Evolutionary conservation across 371 early-diverging fungal species (phyloP).

Genomic region (Mortierella sp.): DNA sequence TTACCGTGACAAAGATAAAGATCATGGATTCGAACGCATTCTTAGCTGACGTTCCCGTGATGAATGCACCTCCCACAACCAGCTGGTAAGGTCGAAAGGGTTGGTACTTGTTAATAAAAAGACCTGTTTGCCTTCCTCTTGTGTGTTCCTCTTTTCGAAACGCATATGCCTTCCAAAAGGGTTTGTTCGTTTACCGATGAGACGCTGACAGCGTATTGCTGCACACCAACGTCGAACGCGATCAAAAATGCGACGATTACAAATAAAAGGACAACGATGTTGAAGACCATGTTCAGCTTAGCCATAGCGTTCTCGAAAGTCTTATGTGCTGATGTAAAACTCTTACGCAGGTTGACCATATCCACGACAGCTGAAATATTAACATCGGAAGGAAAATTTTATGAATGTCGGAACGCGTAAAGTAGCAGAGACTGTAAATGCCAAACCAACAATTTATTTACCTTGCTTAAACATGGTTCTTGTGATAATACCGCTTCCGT

Average conservation of each 20-base stretch:
- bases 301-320: conserved; percentile 46
- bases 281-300: conserved; percentile 44
- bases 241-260: conserved; percentile 36
- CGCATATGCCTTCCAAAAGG: conserved; percentile 41
- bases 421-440: background rate
- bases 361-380: conserved; percentile 35
- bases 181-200: conserved; percentile 41
- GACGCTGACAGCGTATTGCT: conserved; percentile 39
- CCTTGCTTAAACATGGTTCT: conserved; percentile 48
- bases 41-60: conserved; percentile 50
- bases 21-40: conserved; percentile 54
- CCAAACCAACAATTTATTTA: no score
- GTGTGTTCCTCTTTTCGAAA: no score
- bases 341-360: conserved; percentile 47
- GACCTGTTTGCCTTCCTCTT: no score
- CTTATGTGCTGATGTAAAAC: conserved; percentile 44
- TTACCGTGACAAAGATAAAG: conserved; percentile 49
- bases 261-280: conserved; percentile 26
- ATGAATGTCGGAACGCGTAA: background rate
- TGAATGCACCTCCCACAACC: conserved; percentile 46
- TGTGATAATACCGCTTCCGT: conserved; percentile 27
- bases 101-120: no score
- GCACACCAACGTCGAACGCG: conserved; percentile 35
- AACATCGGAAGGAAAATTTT: no score
- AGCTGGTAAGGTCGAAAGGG: no score